Base-by-base conservation (phyloP, 2,329 filamentous ascomycete genomes). In the Diaporthe sp. region DNA sequence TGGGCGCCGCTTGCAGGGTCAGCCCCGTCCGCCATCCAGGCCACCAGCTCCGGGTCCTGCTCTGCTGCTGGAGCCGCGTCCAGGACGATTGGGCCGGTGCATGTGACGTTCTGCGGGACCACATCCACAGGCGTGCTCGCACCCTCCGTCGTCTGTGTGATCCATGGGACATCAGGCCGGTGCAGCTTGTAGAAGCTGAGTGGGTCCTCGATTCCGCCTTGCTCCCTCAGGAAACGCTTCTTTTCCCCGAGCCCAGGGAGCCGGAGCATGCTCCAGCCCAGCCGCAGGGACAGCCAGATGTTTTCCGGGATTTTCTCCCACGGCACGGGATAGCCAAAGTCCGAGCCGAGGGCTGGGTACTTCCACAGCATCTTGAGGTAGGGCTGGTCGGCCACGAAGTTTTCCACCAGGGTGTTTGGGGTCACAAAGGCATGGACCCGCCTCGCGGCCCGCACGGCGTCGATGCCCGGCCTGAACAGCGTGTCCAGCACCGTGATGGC, bases 121-220 rank as follows among this genome's bases (percentile, higher is more conserved):
- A 71, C 46, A 15, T 78, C 77, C 19, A 82, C n/a, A 0, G 81
- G 81, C 13, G 80, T 62, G 17, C 75, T 76, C 31, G 79, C 81
- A 9, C 79, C 82, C 0, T 77, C 74, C 13, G 81, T 76, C 3
- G 79, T 78, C 70, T 79, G 79, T 6, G 79, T 75, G 15, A 84
- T 79, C 77, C 78, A 80, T 4, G 78, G 79, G 2, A 79, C 78
- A 34, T 79, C 67, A 25, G 77, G 77, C 1, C 76, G 76, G 28
- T 79, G 75, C 19, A 78, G 17, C 4, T 76, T 72, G 22, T 74
- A 67, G 15, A 81, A 72, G 46, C 77, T 72, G 12, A 80, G 77
- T 3, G 80, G 80, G 17, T 79, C 70, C 25, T 74, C 70, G 46
- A 82, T 62, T 4, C 81, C 82, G 15, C 46, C 46, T 8, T 79